Evolutionary conservation across 2,329 filamentous ascomycete genomes (phyloP).

Genomic region (Cladosporium sp.): DNA sequence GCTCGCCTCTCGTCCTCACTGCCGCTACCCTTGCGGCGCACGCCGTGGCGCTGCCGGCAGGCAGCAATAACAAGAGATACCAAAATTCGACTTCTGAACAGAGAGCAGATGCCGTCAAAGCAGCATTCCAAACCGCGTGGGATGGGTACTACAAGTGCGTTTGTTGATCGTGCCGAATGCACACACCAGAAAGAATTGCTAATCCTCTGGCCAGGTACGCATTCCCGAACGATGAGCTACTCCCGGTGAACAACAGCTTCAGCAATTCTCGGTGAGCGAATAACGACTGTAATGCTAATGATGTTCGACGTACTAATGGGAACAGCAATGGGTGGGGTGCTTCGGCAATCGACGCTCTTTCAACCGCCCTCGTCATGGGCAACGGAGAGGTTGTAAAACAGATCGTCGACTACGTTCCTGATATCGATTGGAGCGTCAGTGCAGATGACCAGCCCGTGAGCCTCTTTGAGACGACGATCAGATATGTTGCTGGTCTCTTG

Average conservation of each 20-base stretch:
- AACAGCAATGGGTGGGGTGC: constrained; percentile 80
- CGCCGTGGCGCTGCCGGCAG: constrained; percentile 2
- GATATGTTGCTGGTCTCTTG: constrained; percentile 78
- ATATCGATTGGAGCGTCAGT: constrained; percentile 67
- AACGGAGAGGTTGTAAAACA: constrained; percentile 65
- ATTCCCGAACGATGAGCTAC: constrained; percentile 74
- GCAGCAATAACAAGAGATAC: background rate
- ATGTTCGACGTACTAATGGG: constrained; percentile 10
- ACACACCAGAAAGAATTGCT: background rate
- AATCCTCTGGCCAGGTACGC: constrained; percentile 64
- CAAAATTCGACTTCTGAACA: background rate
- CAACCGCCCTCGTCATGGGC: constrained; percentile 76
- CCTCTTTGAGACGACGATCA: constrained; percentile 87
- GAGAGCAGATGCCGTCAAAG: constrained; percentile 62
- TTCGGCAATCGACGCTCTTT: constrained; percentile 76
- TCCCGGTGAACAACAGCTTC: constrained; percentile 64
- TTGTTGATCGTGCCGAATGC: background rate
- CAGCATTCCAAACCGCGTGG: constrained; percentile 71
- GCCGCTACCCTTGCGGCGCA: background rate
- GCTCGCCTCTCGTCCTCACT: background rate
- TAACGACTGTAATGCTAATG: background rate
- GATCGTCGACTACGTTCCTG: constrained; percentile 70
- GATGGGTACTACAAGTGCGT: constrained; percentile 48
- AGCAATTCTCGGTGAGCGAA: constrained; percentile 66
- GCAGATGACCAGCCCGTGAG: constrained; percentile 58